Conservation (phyloP, 1,284 basidiomycete species). For the Sanghuangporus baumii region DNA sequence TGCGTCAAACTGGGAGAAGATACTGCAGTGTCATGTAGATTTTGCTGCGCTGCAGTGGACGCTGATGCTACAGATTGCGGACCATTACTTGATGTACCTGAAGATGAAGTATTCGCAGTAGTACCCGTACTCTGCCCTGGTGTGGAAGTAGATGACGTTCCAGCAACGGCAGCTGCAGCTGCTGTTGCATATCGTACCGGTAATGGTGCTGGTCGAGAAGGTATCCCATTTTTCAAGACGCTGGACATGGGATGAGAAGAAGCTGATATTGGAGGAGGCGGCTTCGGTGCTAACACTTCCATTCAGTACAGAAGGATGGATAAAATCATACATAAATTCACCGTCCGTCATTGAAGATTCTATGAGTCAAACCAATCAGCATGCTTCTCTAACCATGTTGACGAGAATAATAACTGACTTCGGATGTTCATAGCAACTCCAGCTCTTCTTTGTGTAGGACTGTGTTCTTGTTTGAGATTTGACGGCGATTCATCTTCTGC, state of each 20-base stretch:
- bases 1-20: constrained; percentile 78
- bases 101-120: constrained; percentile 21
- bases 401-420: constrained; percentile 41
- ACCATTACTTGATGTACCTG: constrained; percentile 24
- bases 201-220: constrained; percentile 44
- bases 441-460: constrained; percentile 75
- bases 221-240: constrained; percentile 66
- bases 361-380: constrained; percentile 21
- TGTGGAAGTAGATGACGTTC: constrained; percentile 31
- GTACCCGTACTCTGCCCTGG: constrained; percentile 18
- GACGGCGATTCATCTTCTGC: constrained; percentile 70
- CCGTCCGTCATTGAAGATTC: constrained; percentile 46
- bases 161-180: constrained; percentile 74
- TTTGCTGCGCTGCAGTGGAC: constrained; percentile 31
- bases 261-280: constrained; percentile 69
- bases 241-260: constrained; percentile 76
- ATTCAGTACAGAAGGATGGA: background rate
- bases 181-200: constrained; percentile 90
- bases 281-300: constrained; percentile 47
- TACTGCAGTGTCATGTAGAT: constrained; percentile 44
- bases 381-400: background rate
- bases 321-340: constrained; percentile 23
- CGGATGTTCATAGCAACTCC: constrained; percentile 53
- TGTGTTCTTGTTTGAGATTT: constrained; percentile 63
- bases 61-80: constrained; percentile 28